Percentiles rank a stretch among this genome's conserved stretches.
Conservation (phyloP, 768 basidiomycete genomes). For the Tricholoma hemisulphureum region DNA sequence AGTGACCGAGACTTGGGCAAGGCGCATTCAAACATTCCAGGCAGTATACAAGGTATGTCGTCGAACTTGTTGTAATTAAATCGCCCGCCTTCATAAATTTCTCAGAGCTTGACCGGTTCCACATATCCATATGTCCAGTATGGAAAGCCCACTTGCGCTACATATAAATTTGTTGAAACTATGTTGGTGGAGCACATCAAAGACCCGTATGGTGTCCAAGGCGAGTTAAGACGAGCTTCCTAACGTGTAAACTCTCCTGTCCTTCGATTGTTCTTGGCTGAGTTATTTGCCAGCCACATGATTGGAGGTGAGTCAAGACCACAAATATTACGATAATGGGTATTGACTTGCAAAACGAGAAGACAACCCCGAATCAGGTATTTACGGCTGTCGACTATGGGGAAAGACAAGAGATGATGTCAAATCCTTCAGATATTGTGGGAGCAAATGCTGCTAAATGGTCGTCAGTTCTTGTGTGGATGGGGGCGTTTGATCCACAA, state of each 20-base stretch:
- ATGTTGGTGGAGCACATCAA: conserved; percentile 52
- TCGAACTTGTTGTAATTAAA: neutral
- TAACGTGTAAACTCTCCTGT: conserved; percentile 49
- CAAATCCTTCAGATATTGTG: conserved; percentile 58
- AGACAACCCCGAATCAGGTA: conserved; percentile 88
- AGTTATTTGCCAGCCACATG: conserved; percentile 68
- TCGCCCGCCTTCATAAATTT: conserved; percentile 5
- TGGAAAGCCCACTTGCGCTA: conserved; percentile 83
- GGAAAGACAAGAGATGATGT: neutral
- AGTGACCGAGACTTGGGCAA: conserved; percentile 78
- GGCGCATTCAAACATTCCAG: conserved; percentile 90
- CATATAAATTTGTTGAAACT: conserved; percentile 77
- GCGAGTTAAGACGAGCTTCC: conserved; percentile 33
- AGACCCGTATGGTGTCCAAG: conserved; percentile 33
- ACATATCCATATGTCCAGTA: conserved; percentile 72
- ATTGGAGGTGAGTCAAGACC: conserved; percentile 65
- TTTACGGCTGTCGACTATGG: neutral
- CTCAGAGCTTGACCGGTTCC: conserved; percentile 68
- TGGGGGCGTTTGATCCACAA: conserved; percentile 80
- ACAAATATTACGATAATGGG: neutral
- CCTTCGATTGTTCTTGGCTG: no score
- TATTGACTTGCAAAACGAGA: neutral
- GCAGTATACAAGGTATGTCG: conserved; percentile 58
- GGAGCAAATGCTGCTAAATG: conserved; percentile 86
- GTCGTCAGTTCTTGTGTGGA: conserved; percentile 82